phyloP scores from a whole-genome alignment of 2,329 filamentous ascomycete species.

The Colletotrichum liriopes region DNA sequence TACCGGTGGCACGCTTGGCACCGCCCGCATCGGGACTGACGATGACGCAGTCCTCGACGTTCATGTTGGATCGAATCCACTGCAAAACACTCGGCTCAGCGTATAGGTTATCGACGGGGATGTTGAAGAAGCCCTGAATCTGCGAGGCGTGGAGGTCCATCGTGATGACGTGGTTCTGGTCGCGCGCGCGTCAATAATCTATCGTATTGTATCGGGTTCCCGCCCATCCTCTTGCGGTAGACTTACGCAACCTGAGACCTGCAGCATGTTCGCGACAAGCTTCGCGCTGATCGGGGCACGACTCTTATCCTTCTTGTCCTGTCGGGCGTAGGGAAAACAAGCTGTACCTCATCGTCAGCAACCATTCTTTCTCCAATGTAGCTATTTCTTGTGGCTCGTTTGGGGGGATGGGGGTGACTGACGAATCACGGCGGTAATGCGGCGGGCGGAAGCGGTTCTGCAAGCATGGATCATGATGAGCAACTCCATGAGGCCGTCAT shows the following conservation, averaged over 20 bases:
- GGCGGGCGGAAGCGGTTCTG: constrained; percentile 72
- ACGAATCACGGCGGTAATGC: constrained; percentile 85
- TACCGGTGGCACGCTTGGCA: constrained; percentile 88
- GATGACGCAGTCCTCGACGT: constrained; percentile 84
- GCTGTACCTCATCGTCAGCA: constrained; percentile 57
- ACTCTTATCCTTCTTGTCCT: constrained; percentile 91
- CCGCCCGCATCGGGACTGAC: constrained; percentile 90
- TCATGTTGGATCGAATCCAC: constrained; percentile 86
- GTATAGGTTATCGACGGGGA: constrained; percentile 79
- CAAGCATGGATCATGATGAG: constrained; percentile 95
- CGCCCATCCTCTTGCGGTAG: background rate
- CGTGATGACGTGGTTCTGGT: constrained; percentile 74
- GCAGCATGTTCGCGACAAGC: constrained; percentile 92
- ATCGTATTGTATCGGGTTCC: background rate
- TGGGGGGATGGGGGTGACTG: background rate
- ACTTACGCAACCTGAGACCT: constrained; percentile 80
- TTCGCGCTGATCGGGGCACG: constrained; percentile 91
- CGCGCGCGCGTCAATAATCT: constrained; percentile 3
- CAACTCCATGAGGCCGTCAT: constrained; percentile 93
- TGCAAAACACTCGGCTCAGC: constrained; percentile 88
- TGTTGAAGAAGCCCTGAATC: constrained; percentile 91
- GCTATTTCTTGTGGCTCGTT: background rate
- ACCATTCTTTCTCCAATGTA: background rate
- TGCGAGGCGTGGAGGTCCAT: constrained; percentile 92
- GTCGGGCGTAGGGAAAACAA: constrained; percentile 91